Base-by-base conservation (phyloP, 1,284 basidiomycete genomes). In the Heterobasidion occidentale region DNA sequence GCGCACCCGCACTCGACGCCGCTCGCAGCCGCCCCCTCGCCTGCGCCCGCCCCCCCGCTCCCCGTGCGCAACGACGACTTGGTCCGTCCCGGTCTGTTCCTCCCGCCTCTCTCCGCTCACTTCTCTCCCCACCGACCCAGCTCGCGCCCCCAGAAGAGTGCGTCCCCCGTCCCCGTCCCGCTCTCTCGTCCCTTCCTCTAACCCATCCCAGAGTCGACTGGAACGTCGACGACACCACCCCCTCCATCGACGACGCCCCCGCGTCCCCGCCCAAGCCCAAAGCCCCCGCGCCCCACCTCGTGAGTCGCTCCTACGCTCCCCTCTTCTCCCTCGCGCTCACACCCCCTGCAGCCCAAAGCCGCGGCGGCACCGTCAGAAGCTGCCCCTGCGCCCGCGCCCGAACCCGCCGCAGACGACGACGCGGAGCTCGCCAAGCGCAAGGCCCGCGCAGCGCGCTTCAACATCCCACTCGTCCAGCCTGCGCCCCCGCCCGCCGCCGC, bases 391-490 rank as follows among this genome's bases (percentile, higher is more conserved):
- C n/a, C 46, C 27, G n/a, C 9, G 3, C 3, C 46, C 9, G 11
- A 14, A 14, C 19, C 46, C 14, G 7, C 9, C 14, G 36, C 54
- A 9, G 33, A 34, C 3, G 64, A 63, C 36, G 80, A 83, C 50
- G 64, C 73, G 34, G 84, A 87, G 57, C 66, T 75, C 9, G 81
- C 79, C 61, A 84, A 76, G 62, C 80, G 82, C 55, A 81, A 73
- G 62, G 73, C 75, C 48, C 82, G 86, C 36, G 86, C 86, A 2
- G 83, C 74, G 33, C 81, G 86, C 11, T 89, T 89, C 61, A 82
- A 82, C 20, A 80, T 86, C n/a, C 78, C 85, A 1, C 60, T 85
- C 9, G 78, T 87, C 4, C 78, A 81, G 54, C 63, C 72, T 7
- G 63, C 61, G 44, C 63, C 66, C 36, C 57, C 65, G 34, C 57